A percentile compares a stretch with the other conserved stretches of the same genome.
phyloP scores from a whole-genome alignment of 805 yeast genomes.

The Yarrowia sp. region DNA sequence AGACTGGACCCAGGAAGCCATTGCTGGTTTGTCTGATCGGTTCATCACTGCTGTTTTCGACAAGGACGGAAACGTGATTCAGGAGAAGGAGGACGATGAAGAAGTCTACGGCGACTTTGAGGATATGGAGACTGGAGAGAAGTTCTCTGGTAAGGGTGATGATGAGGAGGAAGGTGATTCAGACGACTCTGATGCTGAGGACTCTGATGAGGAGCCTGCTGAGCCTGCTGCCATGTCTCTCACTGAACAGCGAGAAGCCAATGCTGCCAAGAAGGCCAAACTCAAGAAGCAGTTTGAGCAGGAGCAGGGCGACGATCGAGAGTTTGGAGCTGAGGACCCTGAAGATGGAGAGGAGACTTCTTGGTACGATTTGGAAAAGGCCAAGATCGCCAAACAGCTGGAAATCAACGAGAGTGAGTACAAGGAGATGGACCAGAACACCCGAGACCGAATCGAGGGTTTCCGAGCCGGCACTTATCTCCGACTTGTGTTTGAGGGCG shows the following conservation, averaged over 20 bases:
- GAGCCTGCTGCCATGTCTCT: constrained; percentile 45
- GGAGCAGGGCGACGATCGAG: constrained; percentile 66
- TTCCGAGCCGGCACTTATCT: constrained; percentile 92
- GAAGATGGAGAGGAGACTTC: constrained; percentile 69
- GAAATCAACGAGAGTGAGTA: constrained; percentile 79
- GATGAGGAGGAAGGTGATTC: background rate
- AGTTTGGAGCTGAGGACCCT: constrained; percentile 74
- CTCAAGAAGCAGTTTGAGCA: constrained; percentile 86
- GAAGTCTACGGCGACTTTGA: constrained; percentile 45
- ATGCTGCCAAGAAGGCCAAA: constrained; percentile 87
- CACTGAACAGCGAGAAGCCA: constrained; percentile 70
- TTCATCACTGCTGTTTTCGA: constrained; percentile 30
- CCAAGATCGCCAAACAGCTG: constrained; percentile 92
- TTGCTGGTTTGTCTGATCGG: constrained; percentile 31
- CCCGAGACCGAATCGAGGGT: constrained; percentile 84
- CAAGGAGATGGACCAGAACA: constrained; percentile 68
- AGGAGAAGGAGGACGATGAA: constrained; percentile 34
- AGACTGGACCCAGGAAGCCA: constrained; percentile 30
- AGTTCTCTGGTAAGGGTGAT: constrained; percentile 30
- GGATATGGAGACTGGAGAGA: constrained; percentile 42
- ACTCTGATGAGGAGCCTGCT: constrained; percentile 38
- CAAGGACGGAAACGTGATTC: constrained; percentile 34
- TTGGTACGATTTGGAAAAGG: constrained; percentile 97
- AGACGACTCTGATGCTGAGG: constrained; percentile 36
- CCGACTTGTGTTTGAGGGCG: constrained; percentile 71